These are phyloP conservation scores for Ophiostoma tasmaniense DNA, from an alignment of 2,329 filamentous ascomycete species.

Conservation along the genomic window DNA sequence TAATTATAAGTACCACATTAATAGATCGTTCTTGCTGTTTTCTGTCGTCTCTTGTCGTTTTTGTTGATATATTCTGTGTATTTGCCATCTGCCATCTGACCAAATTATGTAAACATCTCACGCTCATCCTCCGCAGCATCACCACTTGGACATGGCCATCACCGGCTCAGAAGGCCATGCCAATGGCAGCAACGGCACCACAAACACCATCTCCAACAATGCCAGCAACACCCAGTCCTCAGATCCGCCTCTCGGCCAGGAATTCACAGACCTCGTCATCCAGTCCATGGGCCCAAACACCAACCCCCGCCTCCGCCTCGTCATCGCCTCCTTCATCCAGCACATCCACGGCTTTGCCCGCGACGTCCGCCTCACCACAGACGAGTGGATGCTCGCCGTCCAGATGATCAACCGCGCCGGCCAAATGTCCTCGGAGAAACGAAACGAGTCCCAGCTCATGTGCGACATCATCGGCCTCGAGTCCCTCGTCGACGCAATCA, in stretches of 20 bases:
- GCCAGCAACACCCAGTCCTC: neutral
- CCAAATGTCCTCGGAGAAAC: constrained; percentile 46
- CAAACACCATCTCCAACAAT: too few species aligned
- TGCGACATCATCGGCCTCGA: constrained; percentile 57
- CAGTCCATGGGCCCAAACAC: constrained; percentile 56
- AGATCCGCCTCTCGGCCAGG: constrained; percentile 22
- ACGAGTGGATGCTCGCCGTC: constrained; percentile 58
- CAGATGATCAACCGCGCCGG: constrained; percentile 54
- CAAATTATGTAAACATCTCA: too few species aligned
- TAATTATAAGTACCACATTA: neutral
- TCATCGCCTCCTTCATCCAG: constrained; percentile 50
- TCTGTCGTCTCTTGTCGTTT: too few species aligned
- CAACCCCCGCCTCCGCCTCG: constrained; percentile 46
- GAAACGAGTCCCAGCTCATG: constrained; percentile 56
- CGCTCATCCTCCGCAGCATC: too few species aligned
- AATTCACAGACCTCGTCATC: constrained; percentile 56
- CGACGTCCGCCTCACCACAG: constrained; percentile 57
- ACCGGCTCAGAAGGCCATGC: neutral
- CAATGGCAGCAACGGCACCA: neutral
- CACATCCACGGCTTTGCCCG: constrained; percentile 62
- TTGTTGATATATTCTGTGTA: neutral
- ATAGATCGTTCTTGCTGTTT: neutral
- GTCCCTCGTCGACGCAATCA: constrained; percentile 55
- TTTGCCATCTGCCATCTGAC: neutral
- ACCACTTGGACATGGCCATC: neutral